phyloP scores from a whole-genome alignment of 805 yeast genomes.

The Lipomyces mesembrius region DNA sequence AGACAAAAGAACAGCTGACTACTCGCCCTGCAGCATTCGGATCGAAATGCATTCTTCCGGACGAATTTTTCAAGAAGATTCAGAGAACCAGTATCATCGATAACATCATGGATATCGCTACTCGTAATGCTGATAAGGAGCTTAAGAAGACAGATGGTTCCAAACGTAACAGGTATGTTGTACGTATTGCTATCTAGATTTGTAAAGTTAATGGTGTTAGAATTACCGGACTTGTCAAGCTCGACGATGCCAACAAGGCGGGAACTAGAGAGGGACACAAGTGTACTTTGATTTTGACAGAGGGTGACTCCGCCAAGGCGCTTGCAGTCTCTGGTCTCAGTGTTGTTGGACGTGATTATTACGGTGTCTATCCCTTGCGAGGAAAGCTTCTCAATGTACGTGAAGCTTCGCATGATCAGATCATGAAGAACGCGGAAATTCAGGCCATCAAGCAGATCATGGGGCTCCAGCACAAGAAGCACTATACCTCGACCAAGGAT shows the following conservation, averaged over 20 bases:
- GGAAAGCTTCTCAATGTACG: constrained; percentile 95
- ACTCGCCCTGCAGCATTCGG: constrained; percentile 90
- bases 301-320: constrained; percentile 94
- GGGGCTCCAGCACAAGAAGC: constrained; percentile 91
- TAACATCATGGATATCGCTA: constrained; percentile 80
- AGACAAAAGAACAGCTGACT: constrained; percentile 93
- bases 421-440: constrained; percentile 89
- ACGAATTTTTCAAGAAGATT: constrained; percentile 71
- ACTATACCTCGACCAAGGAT: constrained; percentile 70
- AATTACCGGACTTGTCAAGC: constrained; percentile 83
- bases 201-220: constrained; percentile 48
- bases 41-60: constrained; percentile 76
- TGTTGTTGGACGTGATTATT: constrained; percentile 92
- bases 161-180: constrained; percentile 55
- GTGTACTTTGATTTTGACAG: constrained; percentile 91
- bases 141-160: constrained; percentile 86
- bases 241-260: constrained; percentile 95
- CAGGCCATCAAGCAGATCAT: constrained; percentile 93
- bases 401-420: constrained; percentile 96
- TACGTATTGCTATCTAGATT: background rate
- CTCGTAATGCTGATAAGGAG: constrained; percentile 84
- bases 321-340: constrained; percentile 92
- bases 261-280: constrained; percentile 91
- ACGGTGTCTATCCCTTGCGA: constrained; percentile 93
- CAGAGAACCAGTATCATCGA: constrained; percentile 72